Evolutionary conservation across 495 filamentous ascomycete species (phyloP).

Genomic region (Sordaria brevicollis): DNA sequence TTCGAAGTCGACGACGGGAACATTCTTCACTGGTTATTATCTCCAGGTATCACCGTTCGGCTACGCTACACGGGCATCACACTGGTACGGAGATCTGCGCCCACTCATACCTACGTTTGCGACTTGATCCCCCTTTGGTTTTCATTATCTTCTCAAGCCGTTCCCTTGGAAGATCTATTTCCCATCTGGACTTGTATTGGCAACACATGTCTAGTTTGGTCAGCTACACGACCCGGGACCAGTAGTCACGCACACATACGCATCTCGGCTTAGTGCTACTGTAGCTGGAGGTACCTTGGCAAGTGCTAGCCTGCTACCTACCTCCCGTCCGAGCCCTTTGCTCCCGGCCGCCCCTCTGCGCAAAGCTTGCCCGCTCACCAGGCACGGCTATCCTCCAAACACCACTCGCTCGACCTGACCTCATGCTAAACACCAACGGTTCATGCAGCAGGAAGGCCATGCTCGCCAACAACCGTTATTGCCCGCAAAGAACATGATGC

Average conservation of each 20-base stretch:
- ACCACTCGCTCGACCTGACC: conserved; percentile 2
- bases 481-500: conserved; percentile 25
- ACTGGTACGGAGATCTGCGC: neutral
- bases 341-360: neutral
- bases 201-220: neutral
- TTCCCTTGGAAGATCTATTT: neutral
- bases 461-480: conserved; percentile 4
- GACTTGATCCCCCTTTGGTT: neutral
- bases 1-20: neutral
- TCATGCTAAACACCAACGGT: conserved; percentile 23
- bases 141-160: neutral
- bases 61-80: neutral
- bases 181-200: neutral
- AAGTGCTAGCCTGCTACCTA: neutral
- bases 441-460: conserved; percentile 20
- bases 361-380: neutral
- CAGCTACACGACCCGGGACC: too few species aligned
- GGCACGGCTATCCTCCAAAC: neutral
- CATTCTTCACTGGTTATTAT: neutral
- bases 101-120: neutral
- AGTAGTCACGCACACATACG: neutral
- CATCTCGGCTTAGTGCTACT: neutral
- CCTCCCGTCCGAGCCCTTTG: neutral
- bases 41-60: neutral
- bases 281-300: neutral